Percentiles rank a stretch among this genome's conserved stretches.
Conservation (phyloP, 1,284 basidiomycete species). For the Tilletia setariae region DNA sequence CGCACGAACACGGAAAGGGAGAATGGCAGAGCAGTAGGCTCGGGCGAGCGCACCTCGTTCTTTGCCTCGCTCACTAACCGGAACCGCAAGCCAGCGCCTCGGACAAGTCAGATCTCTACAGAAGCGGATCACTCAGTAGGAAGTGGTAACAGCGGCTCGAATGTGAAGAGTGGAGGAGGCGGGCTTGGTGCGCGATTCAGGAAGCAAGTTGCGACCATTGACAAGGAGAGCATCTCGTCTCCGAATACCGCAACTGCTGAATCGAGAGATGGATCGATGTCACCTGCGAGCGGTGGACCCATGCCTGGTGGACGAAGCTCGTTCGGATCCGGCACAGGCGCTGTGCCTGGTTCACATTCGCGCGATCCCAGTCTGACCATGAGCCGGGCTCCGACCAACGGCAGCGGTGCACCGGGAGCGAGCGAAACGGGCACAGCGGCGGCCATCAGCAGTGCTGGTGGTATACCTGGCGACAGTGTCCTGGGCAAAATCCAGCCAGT, state of each 20-base stretch:
- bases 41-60: constrained; percentile 41
- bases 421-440: not conserved
- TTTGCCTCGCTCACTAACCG: constrained; percentile 32
- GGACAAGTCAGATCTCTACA: constrained; percentile 14
- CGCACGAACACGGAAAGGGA: constrained; percentile 14
- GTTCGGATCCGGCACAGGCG: not conserved
- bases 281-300: not conserved
- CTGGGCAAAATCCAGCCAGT: constrained; percentile 48
- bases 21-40: constrained; percentile 20
- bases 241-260: not conserved
- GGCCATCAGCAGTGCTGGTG: not conserved
- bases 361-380: not conserved
- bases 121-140: constrained; percentile 31
- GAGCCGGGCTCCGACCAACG: not conserved
- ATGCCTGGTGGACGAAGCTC: constrained; percentile 2
- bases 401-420: not conserved
- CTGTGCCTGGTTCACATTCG: not conserved
- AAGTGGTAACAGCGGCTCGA: constrained; percentile 30
- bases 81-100: constrained; percentile 39
- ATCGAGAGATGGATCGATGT: constrained; percentile 8
- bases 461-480: constrained; percentile 25
- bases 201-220: not conserved
- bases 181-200: constrained; percentile 9
- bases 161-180: constrained; percentile 15
- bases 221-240: not conserved